phyloP scores from a whole-genome alignment of 2,329 filamentous ascomycete genomes.

The Xylariaceae sp. region DNA sequence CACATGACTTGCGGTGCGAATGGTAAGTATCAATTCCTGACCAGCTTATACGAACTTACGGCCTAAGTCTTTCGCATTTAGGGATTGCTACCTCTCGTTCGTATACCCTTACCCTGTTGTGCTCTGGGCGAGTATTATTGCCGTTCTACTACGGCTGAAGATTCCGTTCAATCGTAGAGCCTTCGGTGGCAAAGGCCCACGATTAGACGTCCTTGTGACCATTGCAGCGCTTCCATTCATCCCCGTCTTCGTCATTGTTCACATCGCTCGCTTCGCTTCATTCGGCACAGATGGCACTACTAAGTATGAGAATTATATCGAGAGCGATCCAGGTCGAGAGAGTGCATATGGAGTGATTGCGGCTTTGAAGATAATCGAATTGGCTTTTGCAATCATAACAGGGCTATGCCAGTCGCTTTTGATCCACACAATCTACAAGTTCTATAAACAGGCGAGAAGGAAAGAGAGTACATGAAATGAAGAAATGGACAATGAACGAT shows the following conservation, averaged over 20 bases:
- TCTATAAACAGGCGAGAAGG: background rate
- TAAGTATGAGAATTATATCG: slow-evolving; percentile 1
- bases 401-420: background rate
- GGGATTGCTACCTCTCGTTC: slow-evolving; percentile 5
- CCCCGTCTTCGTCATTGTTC: slow-evolving; percentile 1
- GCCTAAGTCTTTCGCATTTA: background rate
- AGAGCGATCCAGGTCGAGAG: background rate
- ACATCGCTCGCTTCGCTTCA: slow-evolving; percentile 1
- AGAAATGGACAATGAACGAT: background rate
- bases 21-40: background rate
- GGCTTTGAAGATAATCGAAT: background rate
- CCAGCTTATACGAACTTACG: background rate
- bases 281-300: background rate
- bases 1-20: slow-evolving; percentile 1
- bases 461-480: background rate
- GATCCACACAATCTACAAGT: background rate
- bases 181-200: slow-evolving; percentile 1
- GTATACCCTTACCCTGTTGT: slow-evolving; percentile 1
- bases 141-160: background rate
- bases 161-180: slow-evolving; percentile 4
- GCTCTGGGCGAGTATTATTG: background rate
- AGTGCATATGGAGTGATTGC: background rate
- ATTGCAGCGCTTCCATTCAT: background rate
- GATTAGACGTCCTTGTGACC: slow-evolving; percentile 3
- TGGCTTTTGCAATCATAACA: slow-evolving; percentile 1